Base-by-base conservation (phyloP, 176 grass and related monocot genomes). In the Triticum monococcum region DNA sequence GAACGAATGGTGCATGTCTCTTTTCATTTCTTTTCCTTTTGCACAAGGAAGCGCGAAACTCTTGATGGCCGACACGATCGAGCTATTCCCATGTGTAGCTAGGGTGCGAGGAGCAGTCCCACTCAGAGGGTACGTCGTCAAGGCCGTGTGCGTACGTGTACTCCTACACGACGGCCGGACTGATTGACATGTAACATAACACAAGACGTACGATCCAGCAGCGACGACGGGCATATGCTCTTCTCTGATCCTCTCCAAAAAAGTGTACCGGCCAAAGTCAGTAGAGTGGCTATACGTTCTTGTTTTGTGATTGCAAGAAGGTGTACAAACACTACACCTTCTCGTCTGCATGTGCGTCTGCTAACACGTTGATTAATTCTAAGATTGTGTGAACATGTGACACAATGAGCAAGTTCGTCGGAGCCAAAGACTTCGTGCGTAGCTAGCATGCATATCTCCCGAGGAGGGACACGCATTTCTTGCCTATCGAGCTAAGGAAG, bases 41-140 rank as follows among this genome's bases (percentile, higher is more conserved):
- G 13, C 9, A 8, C 8, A 18, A 57, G 18, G 6, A 59, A 22
- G 64, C 18, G 54, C 25, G 2, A 23, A 36, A 25, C 83, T 77
- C 78, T 54, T 30, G 56, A 70, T 79, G 84, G 79, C 73, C 56
- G 73, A 73, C 73, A 87, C 32, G 64, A 83, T 52, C 33, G 31
- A 35, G 54, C 41, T 54, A 62, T 67, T 86, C 84, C 71, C 69
- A 78, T 54, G 78, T 62, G 72, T 22, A 86, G 24, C 23, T 20
- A 86, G 40, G 18, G 12, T 25, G 24, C 36, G 82, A 83, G 77
- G 62, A 23, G 61, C 12, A 14, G 73, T 79, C 64, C 61, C 63
- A 18, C 31, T 86, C 83, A 81, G 77, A 30, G 35, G 70, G 72
- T 41, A 41, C 9, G 40, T 52, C 30, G 48, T 54, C 50, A 37